Percentiles rank a stretch among this genome's conserved stretches.
Conservation (phyloP, 169 alveolate species). For the Cryptosporidium meleagridis region DNA sequence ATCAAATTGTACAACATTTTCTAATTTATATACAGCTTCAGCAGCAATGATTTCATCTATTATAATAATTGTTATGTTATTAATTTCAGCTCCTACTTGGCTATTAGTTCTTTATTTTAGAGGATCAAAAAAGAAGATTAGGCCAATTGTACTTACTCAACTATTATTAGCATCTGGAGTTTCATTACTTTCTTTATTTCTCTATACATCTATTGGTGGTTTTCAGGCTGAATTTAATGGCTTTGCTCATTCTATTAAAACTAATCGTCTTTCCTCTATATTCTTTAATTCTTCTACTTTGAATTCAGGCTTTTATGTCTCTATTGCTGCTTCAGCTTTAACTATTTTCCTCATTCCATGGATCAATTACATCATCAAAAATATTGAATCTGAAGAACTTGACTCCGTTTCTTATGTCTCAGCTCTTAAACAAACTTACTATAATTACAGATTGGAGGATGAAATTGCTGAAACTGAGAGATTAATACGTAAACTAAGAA, state of each 20-base stretch:
- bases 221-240: slow-evolving; percentile 66
- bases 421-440: slow-evolving; percentile 66
- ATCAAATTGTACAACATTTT: slow-evolving; percentile 61
- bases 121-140: slow-evolving; percentile 18
- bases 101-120: slow-evolving; percentile 29
- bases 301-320: slow-evolving; percentile 43
- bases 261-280: slow-evolving; percentile 63
- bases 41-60: slow-evolving; percentile 58
- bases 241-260: slow-evolving; percentile 14
- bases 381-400: not conserved
- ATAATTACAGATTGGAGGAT: slow-evolving; percentile 34
- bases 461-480: slow-evolving; percentile 60
- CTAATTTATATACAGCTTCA: slow-evolving; percentile 61
- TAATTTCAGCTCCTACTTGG: slow-evolving; percentile 35
- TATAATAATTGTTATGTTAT: slow-evolving; percentile 12
- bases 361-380: slow-evolving; percentile 41
- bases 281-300: slow-evolving; percentile 54
- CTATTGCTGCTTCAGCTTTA: slow-evolving; percentile 41
- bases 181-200: slow-evolving; percentile 13
- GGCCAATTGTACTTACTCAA: slow-evolving; percentile 47
- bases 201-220: slow-evolving; percentile 55
- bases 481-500: slow-evolving; percentile 9
- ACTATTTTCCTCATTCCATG: slow-evolving; percentile 58
- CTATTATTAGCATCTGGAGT: slow-evolving; percentile 36
- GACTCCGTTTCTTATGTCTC: slow-evolving; percentile 8